Evolutionary conservation across 495 filamentous ascomycete genomes (phyloP).

Genomic region (Penicillium soppii): DNA sequence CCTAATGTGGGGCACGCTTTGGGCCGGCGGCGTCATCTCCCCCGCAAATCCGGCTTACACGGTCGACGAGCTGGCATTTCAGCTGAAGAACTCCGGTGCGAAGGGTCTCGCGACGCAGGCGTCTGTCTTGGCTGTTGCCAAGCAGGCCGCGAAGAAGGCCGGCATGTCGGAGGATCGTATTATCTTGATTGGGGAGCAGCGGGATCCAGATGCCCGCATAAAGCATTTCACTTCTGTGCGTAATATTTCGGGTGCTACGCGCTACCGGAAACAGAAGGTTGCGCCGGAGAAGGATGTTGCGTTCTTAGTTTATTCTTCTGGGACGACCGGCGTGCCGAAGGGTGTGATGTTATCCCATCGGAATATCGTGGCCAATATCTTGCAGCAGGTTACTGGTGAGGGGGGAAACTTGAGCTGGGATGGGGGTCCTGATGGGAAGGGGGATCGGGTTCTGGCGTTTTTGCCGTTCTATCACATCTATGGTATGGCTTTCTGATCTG

Average conservation of each 20-base stretch:
- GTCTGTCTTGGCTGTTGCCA: slow-evolving; percentile 58
- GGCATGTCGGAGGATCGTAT: slow-evolving; percentile 66
- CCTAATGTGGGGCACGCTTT: slow-evolving; percentile 75
- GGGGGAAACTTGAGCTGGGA: slow-evolving; percentile 57
- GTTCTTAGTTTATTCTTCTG: slow-evolving; percentile 80
- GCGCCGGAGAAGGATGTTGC: slow-evolving; percentile 48
- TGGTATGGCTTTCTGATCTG: slow-evolving; percentile 52
- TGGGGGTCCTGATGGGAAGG: slow-evolving; percentile 58
- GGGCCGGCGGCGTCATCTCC: slow-evolving; percentile 78
- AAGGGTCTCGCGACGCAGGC: slow-evolving; percentile 74
- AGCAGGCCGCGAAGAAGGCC: slow-evolving; percentile 63
- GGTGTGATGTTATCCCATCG: slow-evolving; percentile 85
- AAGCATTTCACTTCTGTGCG: slow-evolving; percentile 77
- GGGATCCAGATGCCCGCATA: slow-evolving; percentile 55
- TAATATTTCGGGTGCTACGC: slow-evolving; percentile 52
- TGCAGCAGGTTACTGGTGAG: slow-evolving; percentile 59
- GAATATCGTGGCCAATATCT: slow-evolving; percentile 75
- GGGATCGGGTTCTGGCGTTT: slow-evolving; percentile 74
- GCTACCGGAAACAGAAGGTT: slow-evolving; percentile 47
- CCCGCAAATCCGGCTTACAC: slow-evolving; percentile 90
- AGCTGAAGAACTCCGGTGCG: slow-evolving; percentile 77
- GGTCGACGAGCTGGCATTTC: slow-evolving; percentile 80
- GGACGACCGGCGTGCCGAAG: slow-evolving; percentile 91
- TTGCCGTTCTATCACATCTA: slow-evolving; percentile 97
- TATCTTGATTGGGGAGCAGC: slow-evolving; percentile 74